Evolutionary conservation across 2,329 filamentous ascomycete species (phyloP).

Genomic region (Reticulascus tulasneorum): DNA sequence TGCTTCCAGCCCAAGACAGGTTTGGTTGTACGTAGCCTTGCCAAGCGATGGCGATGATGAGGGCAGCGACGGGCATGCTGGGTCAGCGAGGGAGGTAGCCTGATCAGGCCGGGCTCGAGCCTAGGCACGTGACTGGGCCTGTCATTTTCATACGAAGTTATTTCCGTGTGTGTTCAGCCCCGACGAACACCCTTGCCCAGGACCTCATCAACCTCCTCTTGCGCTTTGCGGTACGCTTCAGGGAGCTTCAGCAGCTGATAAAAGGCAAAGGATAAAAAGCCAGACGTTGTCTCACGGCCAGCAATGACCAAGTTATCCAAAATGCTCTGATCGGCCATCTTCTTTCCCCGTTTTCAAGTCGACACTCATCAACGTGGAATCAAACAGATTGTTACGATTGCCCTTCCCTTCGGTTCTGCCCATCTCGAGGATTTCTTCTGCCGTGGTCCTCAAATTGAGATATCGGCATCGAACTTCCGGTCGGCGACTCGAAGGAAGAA

Average conservation of each 20-base stretch:
- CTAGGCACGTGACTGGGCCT: no score
- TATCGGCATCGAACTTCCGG: slow-evolving; percentile 45
- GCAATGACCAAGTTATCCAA: slow-evolving; percentile 65
- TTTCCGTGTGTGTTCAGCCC: no score
- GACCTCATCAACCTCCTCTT: slow-evolving; percentile 64
- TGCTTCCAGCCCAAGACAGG: no score
- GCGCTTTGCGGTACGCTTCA: slow-evolving; percentile 53
- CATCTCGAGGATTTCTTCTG: slow-evolving; percentile 55
- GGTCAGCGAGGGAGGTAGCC: no score
- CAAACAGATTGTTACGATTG: slow-evolving; percentile 57
- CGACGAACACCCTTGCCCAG: slow-evolving; percentile 54
- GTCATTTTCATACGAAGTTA: no score
- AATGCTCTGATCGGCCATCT: slow-evolving; percentile 55
- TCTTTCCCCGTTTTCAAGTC: slow-evolving; percentile 62
- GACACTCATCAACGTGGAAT: slow-evolving; percentile 59
- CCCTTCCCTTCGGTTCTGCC: slow-evolving; percentile 48
- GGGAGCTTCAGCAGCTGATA: slow-evolving; percentile 64
- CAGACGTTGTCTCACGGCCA: slow-evolving; percentile 67
- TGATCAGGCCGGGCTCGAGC: no score
- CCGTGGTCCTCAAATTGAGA: slow-evolving; percentile 48
- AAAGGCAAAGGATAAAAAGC: slow-evolving; percentile 61
- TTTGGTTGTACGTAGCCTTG: no score
- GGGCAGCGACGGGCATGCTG: no score
- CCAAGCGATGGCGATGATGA: no score
- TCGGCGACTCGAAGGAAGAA: slow-evolving; percentile 40